phyloP scores from a whole-genome alignment of 2,329 filamentous ascomycete species.

The Sordariomycetes sp. region DNA sequence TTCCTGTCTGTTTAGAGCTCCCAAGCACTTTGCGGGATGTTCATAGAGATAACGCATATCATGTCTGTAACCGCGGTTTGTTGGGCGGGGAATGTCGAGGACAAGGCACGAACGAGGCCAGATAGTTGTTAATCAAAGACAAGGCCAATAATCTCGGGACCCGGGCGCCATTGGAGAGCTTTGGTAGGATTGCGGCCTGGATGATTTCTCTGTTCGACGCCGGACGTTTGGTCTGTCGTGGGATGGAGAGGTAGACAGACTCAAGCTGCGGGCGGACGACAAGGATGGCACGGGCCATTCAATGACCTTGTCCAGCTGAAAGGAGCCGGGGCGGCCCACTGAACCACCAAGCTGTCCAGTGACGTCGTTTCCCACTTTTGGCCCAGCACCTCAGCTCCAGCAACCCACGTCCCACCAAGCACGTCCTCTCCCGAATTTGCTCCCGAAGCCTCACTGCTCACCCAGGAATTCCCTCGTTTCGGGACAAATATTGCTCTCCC shows the following conservation, averaged over 20 bases:
- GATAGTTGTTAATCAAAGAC: neutral
- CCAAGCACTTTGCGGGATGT: neutral
- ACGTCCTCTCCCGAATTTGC: neutral
- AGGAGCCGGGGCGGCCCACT: neutral
- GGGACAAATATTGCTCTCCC: neutral
- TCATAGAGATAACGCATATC: neutral
- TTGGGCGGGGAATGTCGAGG: too few species aligned
- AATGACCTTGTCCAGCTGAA: neutral
- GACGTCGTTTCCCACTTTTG: neutral
- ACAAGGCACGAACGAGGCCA: neutral
- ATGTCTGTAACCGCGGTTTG: neutral
- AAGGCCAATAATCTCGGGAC: neutral
- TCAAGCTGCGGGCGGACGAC: neutral
- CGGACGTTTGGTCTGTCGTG: neutral
- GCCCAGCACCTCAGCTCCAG: neutral
- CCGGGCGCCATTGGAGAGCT: too few species aligned
- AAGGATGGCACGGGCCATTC: neutral
- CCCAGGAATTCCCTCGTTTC: neutral
- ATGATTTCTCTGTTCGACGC: neutral
- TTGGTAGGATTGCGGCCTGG: neutral
- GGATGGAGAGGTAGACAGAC: neutral
- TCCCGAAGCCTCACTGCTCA: neutral
- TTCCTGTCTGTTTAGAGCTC: neutral
- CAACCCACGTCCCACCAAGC: neutral
- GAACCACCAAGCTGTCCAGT: neutral